phyloP scores from a whole-genome alignment of 495 filamentous ascomycete genomes.

The Thozetella sp. region DNA sequence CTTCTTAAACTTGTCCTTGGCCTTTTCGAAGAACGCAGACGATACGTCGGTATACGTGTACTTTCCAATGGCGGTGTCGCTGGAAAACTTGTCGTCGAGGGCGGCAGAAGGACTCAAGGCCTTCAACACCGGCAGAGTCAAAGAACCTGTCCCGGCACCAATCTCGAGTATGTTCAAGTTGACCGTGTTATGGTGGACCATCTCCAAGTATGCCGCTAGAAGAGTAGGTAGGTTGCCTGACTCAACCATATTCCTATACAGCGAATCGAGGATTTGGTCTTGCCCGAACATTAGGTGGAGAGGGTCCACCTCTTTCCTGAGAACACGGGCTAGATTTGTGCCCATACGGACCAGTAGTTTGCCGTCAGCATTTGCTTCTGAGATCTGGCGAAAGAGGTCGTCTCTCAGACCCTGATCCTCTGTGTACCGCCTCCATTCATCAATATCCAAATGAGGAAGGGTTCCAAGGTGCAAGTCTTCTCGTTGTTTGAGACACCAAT shows the following conservation, averaged over 20 bases:
- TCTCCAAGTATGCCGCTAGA: slow-evolving; percentile 14
- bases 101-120: too few species aligned
- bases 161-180: slow-evolving; percentile 45
- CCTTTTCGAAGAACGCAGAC: slow-evolving; percentile 49
- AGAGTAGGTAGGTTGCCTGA: slow-evolving; percentile 20
- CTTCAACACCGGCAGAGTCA: slow-evolving; percentile 19
- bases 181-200: slow-evolving; percentile 38
- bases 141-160: slow-evolving; percentile 44
- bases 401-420: too few species aligned
- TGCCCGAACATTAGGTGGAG: slow-evolving; percentile 31
- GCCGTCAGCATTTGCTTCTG: slow-evolving; percentile 17
- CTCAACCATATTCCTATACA: slow-evolving; percentile 23
- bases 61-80: slow-evolving; percentile 23
- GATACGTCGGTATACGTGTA: slow-evolving; percentile 59
- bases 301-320: slow-evolving; percentile 37
- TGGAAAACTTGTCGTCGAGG: slow-evolving; percentile 17
- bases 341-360: slow-evolving; percentile 22
- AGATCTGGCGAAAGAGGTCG: slow-evolving; percentile 11
- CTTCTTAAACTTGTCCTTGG: slow-evolving; percentile 16
- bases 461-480: too few species aligned
- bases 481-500: too few species aligned
- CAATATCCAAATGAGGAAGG: too few species aligned
- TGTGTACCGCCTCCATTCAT: too few species aligned
- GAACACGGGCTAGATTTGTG: slow-evolving; percentile 32
- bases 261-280: slow-evolving; percentile 15